Percentiles rank a stretch among this genome's conserved stretches.
Conservation (phyloP, 768 basidiomycete species). For the Tulasnella sp. region DNA sequence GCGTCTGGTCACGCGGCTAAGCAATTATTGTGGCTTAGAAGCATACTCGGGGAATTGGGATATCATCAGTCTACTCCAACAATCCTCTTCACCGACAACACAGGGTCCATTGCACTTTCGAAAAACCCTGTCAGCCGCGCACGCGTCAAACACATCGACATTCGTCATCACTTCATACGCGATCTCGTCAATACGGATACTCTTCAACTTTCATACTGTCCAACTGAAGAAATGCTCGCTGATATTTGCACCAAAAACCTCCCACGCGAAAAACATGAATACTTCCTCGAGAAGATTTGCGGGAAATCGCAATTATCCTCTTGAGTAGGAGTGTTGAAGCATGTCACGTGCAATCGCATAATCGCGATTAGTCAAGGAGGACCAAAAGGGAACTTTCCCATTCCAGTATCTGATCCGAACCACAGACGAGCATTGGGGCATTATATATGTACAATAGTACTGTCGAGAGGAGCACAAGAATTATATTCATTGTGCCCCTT, state of each 20-base stretch:
- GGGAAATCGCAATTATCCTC: too few relatives aligned
- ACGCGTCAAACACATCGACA: conserved; percentile 22
- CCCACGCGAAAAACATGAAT: too few relatives aligned
- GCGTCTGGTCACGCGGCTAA: not conserved
- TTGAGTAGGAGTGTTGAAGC: too few relatives aligned
- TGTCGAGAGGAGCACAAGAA: too few relatives aligned
- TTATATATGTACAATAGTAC: too few relatives aligned
- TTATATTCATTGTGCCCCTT: too few relatives aligned
- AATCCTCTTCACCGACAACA: conserved; percentile 16
- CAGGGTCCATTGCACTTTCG: conserved; percentile 19
- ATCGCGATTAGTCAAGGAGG: too few relatives aligned
- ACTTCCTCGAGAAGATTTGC: too few relatives aligned
- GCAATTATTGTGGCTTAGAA: not conserved
- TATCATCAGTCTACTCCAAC: not conserved
- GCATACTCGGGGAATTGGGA: not conserved
- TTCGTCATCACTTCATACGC: conserved; percentile 22
- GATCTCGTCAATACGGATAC: conserved; percentile 22
- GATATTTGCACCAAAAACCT: conserved; percentile 33
- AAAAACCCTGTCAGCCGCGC: conserved; percentile 20
- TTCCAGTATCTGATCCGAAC: too few relatives aligned
- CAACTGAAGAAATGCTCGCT: conserved; percentile 27
- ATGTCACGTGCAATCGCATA: too few relatives aligned
- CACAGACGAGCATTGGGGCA: too few relatives aligned
- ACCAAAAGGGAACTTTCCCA: too few relatives aligned
- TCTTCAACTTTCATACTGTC: conserved; percentile 24